Evolutionary conservation across 169 alveolate species (phyloP).

Genomic region (Fabrea salina): DNA sequence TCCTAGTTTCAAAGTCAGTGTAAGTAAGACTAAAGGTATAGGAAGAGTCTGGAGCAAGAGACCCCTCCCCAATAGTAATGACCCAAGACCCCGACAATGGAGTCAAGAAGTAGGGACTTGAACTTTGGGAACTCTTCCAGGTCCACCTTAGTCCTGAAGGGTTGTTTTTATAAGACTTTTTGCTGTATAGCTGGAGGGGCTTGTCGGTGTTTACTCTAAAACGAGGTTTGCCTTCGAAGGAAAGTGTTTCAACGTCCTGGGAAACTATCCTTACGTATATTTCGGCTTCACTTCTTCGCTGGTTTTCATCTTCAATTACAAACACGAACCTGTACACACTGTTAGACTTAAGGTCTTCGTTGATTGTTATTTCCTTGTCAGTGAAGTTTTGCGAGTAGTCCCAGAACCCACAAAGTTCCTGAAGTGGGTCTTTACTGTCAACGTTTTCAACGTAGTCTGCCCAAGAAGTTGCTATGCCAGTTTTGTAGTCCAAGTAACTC

Average conservation of each 20-base stretch:
- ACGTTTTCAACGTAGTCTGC: neutral
- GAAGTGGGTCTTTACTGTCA: neutral
- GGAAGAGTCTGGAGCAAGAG: neutral
- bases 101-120: neutral
- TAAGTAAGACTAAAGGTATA: constrained; percentile 4
- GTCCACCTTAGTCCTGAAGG: neutral
- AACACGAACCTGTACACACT: neutral
- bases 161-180: neutral
- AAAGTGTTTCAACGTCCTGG: neutral
- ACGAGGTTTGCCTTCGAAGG: neutral
- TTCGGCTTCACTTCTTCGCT: neutral
- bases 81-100: neutral
- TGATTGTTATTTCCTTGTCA: neutral
- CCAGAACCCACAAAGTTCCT: neutral
- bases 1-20: neutral
- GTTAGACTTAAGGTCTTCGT: neutral
- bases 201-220: constrained; percentile 10
- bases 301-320: neutral
- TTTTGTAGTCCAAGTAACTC: neutral
- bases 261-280: neutral
- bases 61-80: neutral
- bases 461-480: neutral
- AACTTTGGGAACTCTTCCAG: neutral
- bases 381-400: neutral
- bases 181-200: neutral